These are phyloP conservation scores for Chalciporus sphaerocephalus DNA, from an alignment of 768 basidiomycete genomes.

Conservation along the genomic window DNA sequence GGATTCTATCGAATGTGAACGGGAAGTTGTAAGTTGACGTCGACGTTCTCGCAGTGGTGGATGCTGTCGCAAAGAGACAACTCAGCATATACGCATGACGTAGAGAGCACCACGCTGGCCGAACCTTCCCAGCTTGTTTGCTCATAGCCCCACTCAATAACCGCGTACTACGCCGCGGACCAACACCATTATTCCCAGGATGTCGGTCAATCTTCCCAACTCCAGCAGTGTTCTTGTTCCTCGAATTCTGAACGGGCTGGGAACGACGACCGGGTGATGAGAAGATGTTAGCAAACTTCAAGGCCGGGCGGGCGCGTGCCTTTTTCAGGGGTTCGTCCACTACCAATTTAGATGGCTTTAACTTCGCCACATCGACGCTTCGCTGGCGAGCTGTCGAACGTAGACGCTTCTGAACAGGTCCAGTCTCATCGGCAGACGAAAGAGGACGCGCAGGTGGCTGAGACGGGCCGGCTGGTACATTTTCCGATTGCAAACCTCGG, in stretches of 20 bases:
- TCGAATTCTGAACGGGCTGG: conserved; percentile 67
- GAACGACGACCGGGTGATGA: conserved; percentile 79
- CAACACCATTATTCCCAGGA: conserved; percentile 38
- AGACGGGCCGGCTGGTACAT: conserved; percentile 36
- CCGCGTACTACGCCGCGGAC: conserved; percentile 70
- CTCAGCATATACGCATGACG: conserved; percentile 5
- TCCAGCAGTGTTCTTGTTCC: conserved; percentile 49
- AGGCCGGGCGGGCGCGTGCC: conserved; percentile 87
- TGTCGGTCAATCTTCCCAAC: conserved; percentile 50
- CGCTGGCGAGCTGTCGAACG: conserved; percentile 59
- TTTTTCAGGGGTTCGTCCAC: conserved; percentile 77
- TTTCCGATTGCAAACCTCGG: conserved; percentile 41
- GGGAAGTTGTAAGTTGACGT: conserved; percentile 49
- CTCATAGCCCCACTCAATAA: conserved; percentile 53
- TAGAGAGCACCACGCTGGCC: conserved; percentile 8
- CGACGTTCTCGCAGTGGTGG: conserved; percentile 52
- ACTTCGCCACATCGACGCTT: conserved; percentile 45
- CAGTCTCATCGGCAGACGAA: conserved; percentile 79
- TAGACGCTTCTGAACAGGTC: conserved; percentile 71
- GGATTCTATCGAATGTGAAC: conserved; percentile 62
- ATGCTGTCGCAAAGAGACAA: conserved; percentile 26
- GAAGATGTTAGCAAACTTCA: conserved; percentile 84
- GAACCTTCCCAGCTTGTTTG: conserved; percentile 59
- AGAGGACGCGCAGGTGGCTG: conserved; percentile 61
- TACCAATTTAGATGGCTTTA: conserved; percentile 57